Percentiles rank a stretch among this genome's conserved stretches.
These are phyloP conservation scores for Exophiala aquamarina DNA, from an alignment of 2,329 filamentous ascomycete genomes.

Conservation along the genomic window DNA sequence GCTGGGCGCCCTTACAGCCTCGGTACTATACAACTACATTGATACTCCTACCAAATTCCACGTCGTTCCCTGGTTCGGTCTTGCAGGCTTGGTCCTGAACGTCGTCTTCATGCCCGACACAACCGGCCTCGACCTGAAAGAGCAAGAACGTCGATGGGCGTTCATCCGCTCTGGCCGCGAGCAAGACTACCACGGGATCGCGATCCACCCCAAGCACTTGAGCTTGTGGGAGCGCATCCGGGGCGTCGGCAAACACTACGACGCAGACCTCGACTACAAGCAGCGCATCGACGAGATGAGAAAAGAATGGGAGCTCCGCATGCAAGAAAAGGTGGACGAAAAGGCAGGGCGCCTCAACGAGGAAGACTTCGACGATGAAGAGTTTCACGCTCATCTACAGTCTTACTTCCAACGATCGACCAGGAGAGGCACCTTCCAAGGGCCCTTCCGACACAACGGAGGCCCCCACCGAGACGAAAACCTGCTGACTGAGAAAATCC, in stretches of 20 bases:
- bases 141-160: constrained; percentile 90
- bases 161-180: constrained; percentile 79
- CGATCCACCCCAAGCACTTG: constrained; percentile 84
- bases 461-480: background rate
- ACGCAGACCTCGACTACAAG: constrained; percentile 79
- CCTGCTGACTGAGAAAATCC: background rate
- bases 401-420: constrained; percentile 55
- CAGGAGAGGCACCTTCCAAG: constrained; percentile 24
- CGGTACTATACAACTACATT: constrained; percentile 95
- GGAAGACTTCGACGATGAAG: constrained; percentile 35
- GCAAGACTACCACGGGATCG: constrained; percentile 86
- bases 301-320: constrained; percentile 53
- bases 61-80: constrained; percentile 93
- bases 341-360: constrained; percentile 44
- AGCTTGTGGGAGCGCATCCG: constrained; percentile 82
- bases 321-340: constrained; percentile 51
- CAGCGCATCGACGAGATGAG: constrained; percentile 82
- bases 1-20: constrained; percentile 79
- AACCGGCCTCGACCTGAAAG: constrained; percentile 87
- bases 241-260: constrained; percentile 77
- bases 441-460: background rate
- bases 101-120: constrained; percentile 91
- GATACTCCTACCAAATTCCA: constrained; percentile 81
- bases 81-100: constrained; percentile 80
- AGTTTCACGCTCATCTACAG: constrained; percentile 52